Conservation (phyloP, 495 filamentous ascomycete genomes). For the Umbilicaria muhlenbergii region DNA sequence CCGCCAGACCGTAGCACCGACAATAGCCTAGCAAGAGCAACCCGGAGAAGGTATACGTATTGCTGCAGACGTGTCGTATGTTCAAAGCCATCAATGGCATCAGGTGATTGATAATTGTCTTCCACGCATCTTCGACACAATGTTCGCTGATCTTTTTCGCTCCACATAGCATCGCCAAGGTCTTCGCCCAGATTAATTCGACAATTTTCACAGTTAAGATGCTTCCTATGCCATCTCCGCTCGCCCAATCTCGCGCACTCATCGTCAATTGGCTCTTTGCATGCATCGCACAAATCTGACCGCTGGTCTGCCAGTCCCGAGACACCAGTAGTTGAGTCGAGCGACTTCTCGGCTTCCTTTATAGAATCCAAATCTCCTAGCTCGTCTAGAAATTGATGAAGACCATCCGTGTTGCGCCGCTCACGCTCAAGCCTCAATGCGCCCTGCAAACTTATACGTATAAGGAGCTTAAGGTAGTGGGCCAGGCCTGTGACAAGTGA, state of each 20-base stretch:
- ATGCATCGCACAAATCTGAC: constrained; percentile 68
- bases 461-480: constrained; percentile 95
- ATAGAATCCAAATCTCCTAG: constrained; percentile 58
- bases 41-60: constrained; percentile 81
- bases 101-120: constrained; percentile 25
- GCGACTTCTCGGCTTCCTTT: constrained; percentile 51
- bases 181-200: constrained; percentile 50
- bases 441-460: constrained; percentile 91
- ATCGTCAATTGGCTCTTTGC: constrained; percentile 82
- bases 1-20: constrained; percentile 72
- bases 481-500: constrained; percentile 92
- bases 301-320: constrained; percentile 56
- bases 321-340: constrained; percentile 60
- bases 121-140: constrained; percentile 55
- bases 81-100: constrained; percentile 38
- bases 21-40: constrained; percentile 80
- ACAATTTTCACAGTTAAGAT: constrained; percentile 64
- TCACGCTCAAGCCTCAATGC: constrained; percentile 84
- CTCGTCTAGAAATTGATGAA: constrained; percentile 68
- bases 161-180: constrained; percentile 50
- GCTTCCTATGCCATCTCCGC: constrained; percentile 68
- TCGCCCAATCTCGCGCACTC: constrained; percentile 63
- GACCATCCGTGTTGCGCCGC: constrained; percentile 50
- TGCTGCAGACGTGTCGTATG: constrained; percentile 73
- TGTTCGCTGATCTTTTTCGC: constrained; percentile 42